Evolutionary conservation across 345 rosid genomes (phyloP), one percentile per base, ranked within the genome.

Genomic region (Stellera chamaejasme): DNA sequence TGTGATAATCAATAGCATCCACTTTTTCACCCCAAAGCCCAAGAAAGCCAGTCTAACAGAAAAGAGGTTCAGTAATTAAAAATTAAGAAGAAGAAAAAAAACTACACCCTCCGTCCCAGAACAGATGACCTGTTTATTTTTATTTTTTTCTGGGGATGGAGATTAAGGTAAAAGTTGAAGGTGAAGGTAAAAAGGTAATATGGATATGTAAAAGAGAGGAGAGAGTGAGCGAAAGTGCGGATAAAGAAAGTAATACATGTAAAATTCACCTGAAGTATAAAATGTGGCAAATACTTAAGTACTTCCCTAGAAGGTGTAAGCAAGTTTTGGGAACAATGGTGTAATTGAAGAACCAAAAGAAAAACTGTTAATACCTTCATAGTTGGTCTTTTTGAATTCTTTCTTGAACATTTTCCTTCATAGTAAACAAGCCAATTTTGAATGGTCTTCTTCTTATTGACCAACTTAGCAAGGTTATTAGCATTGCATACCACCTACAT

Each of bases 361-460:
- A 19, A 19, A 19, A 19, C 50, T 45, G 27, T 27, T 47, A 27
- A 39, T 77, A 92, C 97, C 97, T 93, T 93, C 28, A 55, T 77
- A 2, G 48, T 5, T 7, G 91, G 97, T 66, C 72, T 76, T 60
- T 70, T 65, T 16, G 79, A 56, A 60, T 62, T 70, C 45, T 78
- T 79, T 71, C 96, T 74, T 15, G 79, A 54, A 70, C 63, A 79
- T 69, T 79, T 93, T 27, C 77, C 74, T 69, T 93, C 85, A 63
- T 84, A 76, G 56, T 82, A 93, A 63, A 78, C 97, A 41, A 84
- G 88, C 97, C 97, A 88, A 60, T 92, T 92, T 75, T 78, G 90
- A 74, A 72, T 48, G 19, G 54, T 81, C 62, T 79, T 70, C 79
- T 67, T 88, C 77, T 78, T 80, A 52, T 69, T 61, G 50, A 93